Base-by-base conservation (phyloP, 2,329 filamentous ascomycete species). In the Acephala macrosclerotiorum region DNA sequence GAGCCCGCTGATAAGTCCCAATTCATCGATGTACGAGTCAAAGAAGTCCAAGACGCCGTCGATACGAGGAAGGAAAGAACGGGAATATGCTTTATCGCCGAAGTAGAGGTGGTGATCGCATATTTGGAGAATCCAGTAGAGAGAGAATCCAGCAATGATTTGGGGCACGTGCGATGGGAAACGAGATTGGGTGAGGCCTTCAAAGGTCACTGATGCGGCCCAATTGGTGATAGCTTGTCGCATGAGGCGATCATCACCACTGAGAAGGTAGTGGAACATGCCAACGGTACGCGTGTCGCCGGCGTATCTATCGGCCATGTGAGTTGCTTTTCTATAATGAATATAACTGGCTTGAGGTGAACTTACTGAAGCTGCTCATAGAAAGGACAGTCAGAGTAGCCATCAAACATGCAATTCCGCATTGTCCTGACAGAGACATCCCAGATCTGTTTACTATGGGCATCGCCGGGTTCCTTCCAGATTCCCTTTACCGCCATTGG, bases 71-170 rank as follows among this genome's bases (percentile, higher is more conserved):
- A 79, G 63, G 26, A 79, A 79, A 11, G 66, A 71, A 2, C 73
- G 71, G 0, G 73, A 60, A 35, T 74, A 79, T 7, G 35, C 8
- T 0, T 53, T 71, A 62, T 80, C 79, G 3, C 75, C 77, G 60
- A 79, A 80, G 65, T 74, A 76, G 8, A 75, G 64, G 60, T 76
- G 73, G 59, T 81, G 79, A 64, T 80, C 79, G 45, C 71, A 74
- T 0, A 80, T 70, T 61, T 75, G 74, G 18, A 76, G 69, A 12
- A 79, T 72, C 78, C 78, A 80, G 69, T 75, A 80, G 0, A 80
- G 74, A 0, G 78, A 76, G 62, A 80, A 80, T 14, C 72, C 71
- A n/a, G 77, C 74, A 57, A 80, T 80, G 51, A 79, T 71, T 59
- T 79, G 77, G 2, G 73, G 73, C 0, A 74, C 71, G 53, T 79